Evolutionary conservation across 306 rosid species (phyloP), one percentile per base, ranked within the genome.

Genomic region (Citrullus colocynthis): DNA sequence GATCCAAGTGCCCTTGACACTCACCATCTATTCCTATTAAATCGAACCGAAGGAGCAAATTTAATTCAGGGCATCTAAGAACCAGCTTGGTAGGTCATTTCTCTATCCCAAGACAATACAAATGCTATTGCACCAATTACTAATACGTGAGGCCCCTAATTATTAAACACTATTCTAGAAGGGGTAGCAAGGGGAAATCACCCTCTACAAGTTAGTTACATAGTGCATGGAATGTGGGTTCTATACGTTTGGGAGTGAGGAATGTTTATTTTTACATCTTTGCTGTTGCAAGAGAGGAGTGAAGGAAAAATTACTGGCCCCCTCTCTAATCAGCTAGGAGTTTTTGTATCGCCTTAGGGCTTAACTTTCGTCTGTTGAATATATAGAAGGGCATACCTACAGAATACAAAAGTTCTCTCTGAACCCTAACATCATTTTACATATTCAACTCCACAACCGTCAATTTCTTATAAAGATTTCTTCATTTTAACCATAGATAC

Each of bases 401-500:
- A 65, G 72, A 36, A 66, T 39, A 66, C 32, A 20, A 12, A 69
- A 69, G 54, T 69, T 20, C 56, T 20, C 56, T 69, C 56, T 6
- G 28, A 10, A 39, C 9, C 7, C 20, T 67, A n/a, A 16, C 55
- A 18, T 21, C 75, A 39, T 69, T 69, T 69, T 20, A n/a, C 18
- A 10, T 66, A 42, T 45, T 21, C 58, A 71, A 45, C 76, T 71
- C 20, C 55, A 71, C 7, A 18, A 42, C 45, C 56, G 8, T 42
- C 74, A 18, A 14, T 48, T 72, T 71, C 30, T 54, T 55, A 54
- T 17, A 74, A 5, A 32, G 17, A 8, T 55, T 37, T 37, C 48
- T 54, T 75, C 18, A n/a, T 30, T 61, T 62, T 49, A 81, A 81
- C 66, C 59, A 24, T 24, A 20, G 49, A 69, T 45, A 76, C 69